Conservation (phyloP, 495 filamentous ascomycete genomes). For the Thermochaetoides thermophila region DNA sequence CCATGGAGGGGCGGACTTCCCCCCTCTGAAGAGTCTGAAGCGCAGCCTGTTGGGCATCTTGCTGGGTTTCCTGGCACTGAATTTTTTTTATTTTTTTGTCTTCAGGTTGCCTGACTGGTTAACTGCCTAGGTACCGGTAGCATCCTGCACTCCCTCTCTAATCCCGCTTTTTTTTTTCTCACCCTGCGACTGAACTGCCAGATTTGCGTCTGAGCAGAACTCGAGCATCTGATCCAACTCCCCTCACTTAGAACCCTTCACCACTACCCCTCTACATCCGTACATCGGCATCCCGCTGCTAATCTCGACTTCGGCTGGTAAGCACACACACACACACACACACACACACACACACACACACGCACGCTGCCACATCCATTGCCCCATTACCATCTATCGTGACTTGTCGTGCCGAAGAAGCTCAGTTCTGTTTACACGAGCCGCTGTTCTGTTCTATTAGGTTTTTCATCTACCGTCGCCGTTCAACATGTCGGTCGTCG, state of each 20-base stretch:
- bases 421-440: conserved; percentile 17
- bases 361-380: conserved; percentile 4
- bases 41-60: conserved; percentile 6
- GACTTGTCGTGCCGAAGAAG: neutral
- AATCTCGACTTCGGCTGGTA: too few species aligned
- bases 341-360: conserved; percentile 1
- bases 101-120: too few species aligned
- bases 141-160: conserved; percentile 4
- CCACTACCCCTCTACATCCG: too few species aligned
- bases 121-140: too few species aligned
- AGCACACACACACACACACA: too few species aligned
- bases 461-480: conserved; percentile 14
- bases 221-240: too few species aligned
- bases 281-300: too few species aligned
- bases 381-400: neutral
- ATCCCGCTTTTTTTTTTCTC: too few species aligned
- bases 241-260: too few species aligned
- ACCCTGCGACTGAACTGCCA: too few species aligned
- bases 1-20: conserved; percentile 6
- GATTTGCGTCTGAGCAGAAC: too few species aligned
- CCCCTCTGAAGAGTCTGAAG: too few species aligned
- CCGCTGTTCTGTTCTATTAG: conserved; percentile 5
- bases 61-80: conserved; percentile 1
- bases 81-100: conserved; percentile 5
- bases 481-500: conserved; percentile 37